Evolutionary conservation across 2,329 filamentous ascomycete genomes (phyloP), one percentile per base, ranked within the genome.

Genomic region (Knoxdaviesia proteae): DNA sequence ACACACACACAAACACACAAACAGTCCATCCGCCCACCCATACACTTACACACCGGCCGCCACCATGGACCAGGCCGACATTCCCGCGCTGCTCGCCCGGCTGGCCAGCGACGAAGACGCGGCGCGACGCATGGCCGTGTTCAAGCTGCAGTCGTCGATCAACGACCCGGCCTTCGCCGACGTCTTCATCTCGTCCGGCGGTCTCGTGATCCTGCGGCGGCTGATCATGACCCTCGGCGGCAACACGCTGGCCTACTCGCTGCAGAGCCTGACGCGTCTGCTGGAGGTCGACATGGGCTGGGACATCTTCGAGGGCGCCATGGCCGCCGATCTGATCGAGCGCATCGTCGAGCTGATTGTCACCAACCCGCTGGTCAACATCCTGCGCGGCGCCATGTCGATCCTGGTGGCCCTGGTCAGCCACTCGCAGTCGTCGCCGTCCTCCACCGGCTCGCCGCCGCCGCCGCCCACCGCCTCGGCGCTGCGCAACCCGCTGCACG

Each of bases 281-380:
- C 67, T 98, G 47, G 90, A 98, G 61, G 81, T 96, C 36, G 90
- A 96, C 61, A 94, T 94, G 72, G 90, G 90, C 46, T 98, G 90
- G 90, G 87, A 96, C 49, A 75, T 81, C 47, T 82, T 87, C 53
- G 77, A 82, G 52, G 67, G 69, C 2, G 60, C 69, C 11, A 63
- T 65, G 5, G 64, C 73, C 10, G 68, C 74, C 45, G 80, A 84
- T 52, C 64, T 88, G 41, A 74, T 79, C 37, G 74, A 79, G 59
- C 65, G 74, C 65, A 76, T 94, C 47, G 87, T 96, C 51, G 81
- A 94, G 58, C 69, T 98, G 42, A 84, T 96, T 48, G 88, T 96
- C 52, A 88, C 77, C 33, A 90, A 96, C 57, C 90, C 88, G 30
- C 71, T 98, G 47, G 90, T 98, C 60, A 98, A 98, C 58, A 94